Conservation (phyloP, 345 rosid species). For the Kernera saxatilis region DNA sequence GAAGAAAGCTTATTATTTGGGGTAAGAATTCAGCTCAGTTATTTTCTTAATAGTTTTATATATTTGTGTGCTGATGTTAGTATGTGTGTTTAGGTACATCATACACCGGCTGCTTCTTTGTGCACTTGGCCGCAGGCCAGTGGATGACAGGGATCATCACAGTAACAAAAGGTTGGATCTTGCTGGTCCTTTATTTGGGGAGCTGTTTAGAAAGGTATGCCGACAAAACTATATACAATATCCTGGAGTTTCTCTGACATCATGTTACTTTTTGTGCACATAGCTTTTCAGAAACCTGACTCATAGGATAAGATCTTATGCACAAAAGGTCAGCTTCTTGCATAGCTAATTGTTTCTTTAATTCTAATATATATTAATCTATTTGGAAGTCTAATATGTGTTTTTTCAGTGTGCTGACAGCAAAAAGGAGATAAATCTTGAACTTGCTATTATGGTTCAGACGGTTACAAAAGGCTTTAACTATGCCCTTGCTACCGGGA, state of each 20-base stretch:
- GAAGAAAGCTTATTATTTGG: slow-evolving; percentile 94
- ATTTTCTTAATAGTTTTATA: not conserved
- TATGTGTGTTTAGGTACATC: slow-evolving; percentile 52
- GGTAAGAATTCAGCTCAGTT: slow-evolving; percentile 40
- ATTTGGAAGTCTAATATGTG: slow-evolving; percentile 8
- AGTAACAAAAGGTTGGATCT: slow-evolving; percentile 97
- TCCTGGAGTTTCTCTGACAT: no score
- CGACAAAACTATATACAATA: no score
- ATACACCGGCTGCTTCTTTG: slow-evolving; percentile 84
- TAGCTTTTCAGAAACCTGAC: slow-evolving; percentile 90
- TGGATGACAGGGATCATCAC: slow-evolving; percentile 95
- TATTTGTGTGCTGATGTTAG: not conserved
- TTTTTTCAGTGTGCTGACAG: slow-evolving; percentile 67
- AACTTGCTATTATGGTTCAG: slow-evolving; percentile 89
- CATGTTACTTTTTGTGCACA: slow-evolving; percentile 27
- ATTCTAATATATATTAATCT: no score
- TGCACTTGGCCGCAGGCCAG: slow-evolving; percentile 87
- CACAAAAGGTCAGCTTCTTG: slow-evolving; percentile 79
- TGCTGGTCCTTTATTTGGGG: slow-evolving; percentile 96
- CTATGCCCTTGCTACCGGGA: slow-evolving; percentile 92
- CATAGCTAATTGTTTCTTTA: no score
- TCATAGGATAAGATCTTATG: slow-evolving; percentile 86
- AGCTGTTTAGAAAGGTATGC: slow-evolving; percentile 82
- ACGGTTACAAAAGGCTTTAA: slow-evolving; percentile 91
- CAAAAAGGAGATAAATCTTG: slow-evolving; percentile 88